These are phyloP conservation scores for Nakaseomyces delphensis DNA, from an alignment of 1,139 yeast genomes.

Conservation along the genomic window DNA sequence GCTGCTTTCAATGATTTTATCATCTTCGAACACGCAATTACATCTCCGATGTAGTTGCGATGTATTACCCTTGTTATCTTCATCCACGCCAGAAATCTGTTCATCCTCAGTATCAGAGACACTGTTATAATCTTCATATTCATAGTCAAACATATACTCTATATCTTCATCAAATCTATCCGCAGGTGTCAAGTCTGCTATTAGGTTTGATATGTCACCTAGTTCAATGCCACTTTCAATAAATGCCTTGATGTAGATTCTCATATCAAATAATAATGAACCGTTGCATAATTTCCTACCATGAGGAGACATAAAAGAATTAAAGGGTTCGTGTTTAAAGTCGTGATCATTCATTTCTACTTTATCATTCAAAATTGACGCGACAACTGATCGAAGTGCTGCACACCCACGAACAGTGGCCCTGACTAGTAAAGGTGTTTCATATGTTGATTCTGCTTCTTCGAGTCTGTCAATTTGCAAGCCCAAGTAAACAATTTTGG, in stretches of 20 bases:
- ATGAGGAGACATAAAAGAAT: slow-evolving; percentile 52
- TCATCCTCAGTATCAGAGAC: slow-evolving; percentile 24
- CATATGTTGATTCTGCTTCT: slow-evolving; percentile 32
- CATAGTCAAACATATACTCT: slow-evolving; percentile 59
- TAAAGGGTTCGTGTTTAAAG: slow-evolving; percentile 44
- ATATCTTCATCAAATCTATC: slow-evolving; percentile 70
- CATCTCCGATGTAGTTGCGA: slow-evolving; percentile 29
- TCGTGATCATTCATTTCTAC: slow-evolving; percentile 39
- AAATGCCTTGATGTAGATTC: slow-evolving; percentile 41
- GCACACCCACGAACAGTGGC: slow-evolving; percentile 54
- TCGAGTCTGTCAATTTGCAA: slow-evolving; percentile 60
- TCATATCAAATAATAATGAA: slow-evolving; percentile 47
- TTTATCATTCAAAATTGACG: slow-evolving; percentile 47
- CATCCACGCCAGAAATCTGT: slow-evolving; percentile 23
- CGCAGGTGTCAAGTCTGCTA: slow-evolving; percentile 51
- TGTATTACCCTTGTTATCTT: slow-evolving; percentile 12
- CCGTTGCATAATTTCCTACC: slow-evolving; percentile 52
- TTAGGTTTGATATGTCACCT: slow-evolving; percentile 44
- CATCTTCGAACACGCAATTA: slow-evolving; percentile 35
- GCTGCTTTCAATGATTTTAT: slow-evolving; percentile 20
- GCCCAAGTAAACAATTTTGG: slow-evolving; percentile 48
- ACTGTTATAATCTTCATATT: slow-evolving; percentile 34
- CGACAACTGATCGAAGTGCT: slow-evolving; percentile 52
- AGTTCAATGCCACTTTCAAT: slow-evolving; percentile 38
- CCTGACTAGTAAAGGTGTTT: slow-evolving; percentile 44